Conservation (phyloP, 2,329 filamentous ascomycete species). For the Periconia macrospinosa region DNA sequence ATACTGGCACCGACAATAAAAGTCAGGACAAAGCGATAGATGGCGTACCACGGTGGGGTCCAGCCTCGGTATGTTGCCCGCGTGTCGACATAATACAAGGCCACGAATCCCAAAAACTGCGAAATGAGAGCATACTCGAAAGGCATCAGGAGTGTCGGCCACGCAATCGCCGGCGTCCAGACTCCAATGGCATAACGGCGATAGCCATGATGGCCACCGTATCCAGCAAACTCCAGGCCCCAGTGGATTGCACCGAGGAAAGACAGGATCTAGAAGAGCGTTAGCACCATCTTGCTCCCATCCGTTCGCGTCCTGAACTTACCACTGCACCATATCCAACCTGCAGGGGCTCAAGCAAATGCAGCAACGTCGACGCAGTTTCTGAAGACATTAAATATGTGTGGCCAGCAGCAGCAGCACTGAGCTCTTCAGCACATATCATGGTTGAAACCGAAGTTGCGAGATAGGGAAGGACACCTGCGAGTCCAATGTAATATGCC, state of each 20-base stretch:
- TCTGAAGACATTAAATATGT: slow-evolving; percentile 69
- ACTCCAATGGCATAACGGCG: slow-evolving; percentile 84
- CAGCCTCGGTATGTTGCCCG: slow-evolving; percentile 73
- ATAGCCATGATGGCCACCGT: slow-evolving; percentile 68
- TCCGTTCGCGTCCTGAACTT: slow-evolving; percentile 39
- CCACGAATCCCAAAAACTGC: slow-evolving; percentile 83
- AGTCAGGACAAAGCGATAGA: slow-evolving; percentile 89
- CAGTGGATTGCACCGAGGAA: slow-evolving; percentile 94
- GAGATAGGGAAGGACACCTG: slow-evolving; percentile 66
- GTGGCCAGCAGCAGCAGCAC: slow-evolving; percentile 65
- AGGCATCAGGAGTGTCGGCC: slow-evolving; percentile 85
- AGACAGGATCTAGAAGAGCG: slow-evolving; percentile 70
- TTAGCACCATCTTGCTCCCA: neutral
- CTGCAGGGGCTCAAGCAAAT: slow-evolving; percentile 81
- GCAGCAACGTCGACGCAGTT: slow-evolving; percentile 71
- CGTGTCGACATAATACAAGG: slow-evolving; percentile 82
- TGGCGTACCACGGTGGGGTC: slow-evolving; percentile 82
- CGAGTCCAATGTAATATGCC: slow-evolving; percentile 54
- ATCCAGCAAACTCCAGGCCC: slow-evolving; percentile 82
- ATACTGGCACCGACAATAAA: slow-evolving; percentile 85
- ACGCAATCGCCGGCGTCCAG: slow-evolving; percentile 76
- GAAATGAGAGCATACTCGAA: slow-evolving; percentile 81
- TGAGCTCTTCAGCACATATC: slow-evolving; percentile 81
- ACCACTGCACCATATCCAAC: slow-evolving; percentile 87
- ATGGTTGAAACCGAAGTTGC: slow-evolving; percentile 82